Evolutionary conservation across 2,329 filamentous ascomycete genomes (phyloP).

Genomic region (Clarireedia hainanense): DNA sequence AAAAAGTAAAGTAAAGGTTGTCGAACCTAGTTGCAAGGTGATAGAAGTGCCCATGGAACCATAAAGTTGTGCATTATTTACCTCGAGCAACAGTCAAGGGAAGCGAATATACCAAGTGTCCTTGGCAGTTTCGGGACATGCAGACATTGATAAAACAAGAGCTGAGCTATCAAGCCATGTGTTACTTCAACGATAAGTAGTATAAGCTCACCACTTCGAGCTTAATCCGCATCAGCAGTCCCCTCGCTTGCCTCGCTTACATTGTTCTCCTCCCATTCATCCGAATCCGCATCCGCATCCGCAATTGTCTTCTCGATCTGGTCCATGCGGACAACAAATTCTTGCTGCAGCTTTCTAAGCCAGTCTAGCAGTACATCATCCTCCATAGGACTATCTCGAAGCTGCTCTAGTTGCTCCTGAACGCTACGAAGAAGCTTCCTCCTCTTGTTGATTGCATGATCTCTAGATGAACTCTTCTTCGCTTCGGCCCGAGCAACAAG

Average conservation of each 20-base stretch:
- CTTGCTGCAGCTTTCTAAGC: constrained; percentile 59
- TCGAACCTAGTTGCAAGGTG: too few relatives aligned
- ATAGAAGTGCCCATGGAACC: too few relatives aligned
- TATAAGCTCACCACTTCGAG: neutral
- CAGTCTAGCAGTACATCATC: constrained; percentile 55
- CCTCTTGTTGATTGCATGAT: constrained; percentile 51
- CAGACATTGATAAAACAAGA: too few relatives aligned
- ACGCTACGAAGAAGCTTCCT: constrained; percentile 68
- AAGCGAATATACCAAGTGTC: too few relatives aligned
- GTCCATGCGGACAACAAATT: constrained; percentile 68
- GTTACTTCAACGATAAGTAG: neutral
- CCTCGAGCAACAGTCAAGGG: too few relatives aligned
- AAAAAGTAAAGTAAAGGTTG: too few relatives aligned
- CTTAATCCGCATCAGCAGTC: neutral
- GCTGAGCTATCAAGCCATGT: neutral
- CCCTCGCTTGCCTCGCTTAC: neutral
- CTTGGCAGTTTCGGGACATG: too few relatives aligned
- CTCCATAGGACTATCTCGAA: constrained; percentile 55
- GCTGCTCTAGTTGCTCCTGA: constrained; percentile 64
- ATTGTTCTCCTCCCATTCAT: constrained; percentile 6
- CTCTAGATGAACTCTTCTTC: constrained; percentile 50
- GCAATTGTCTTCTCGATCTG: constrained; percentile 39
- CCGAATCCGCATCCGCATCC: constrained; percentile 14
- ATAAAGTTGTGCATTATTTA: too few relatives aligned
- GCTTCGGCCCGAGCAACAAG: constrained; percentile 51